These are phyloP conservation scores for Butyriboletus loyo DNA, from an alignment of 768 basidiomycete genomes.

Conservation along the genomic window DNA sequence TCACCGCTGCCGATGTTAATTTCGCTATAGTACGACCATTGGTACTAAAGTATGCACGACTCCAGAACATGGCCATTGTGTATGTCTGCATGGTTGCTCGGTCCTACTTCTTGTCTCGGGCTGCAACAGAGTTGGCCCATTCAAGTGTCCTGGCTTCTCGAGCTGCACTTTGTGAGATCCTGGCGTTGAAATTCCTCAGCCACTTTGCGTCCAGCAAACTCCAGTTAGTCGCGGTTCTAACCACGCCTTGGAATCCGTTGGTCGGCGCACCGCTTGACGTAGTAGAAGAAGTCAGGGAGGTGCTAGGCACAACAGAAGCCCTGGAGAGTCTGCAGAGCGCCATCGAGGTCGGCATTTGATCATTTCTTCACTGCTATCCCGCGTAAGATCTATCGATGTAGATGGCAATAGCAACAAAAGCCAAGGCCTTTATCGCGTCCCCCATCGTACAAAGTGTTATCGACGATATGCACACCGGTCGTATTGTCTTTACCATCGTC, in stretches of 20 bases:
- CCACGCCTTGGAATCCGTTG: slow-evolving; percentile 81
- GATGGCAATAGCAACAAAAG: slow-evolving; percentile 86
- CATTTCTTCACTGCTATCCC: not conserved
- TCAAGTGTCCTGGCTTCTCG: slow-evolving; percentile 67
- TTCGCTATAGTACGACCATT: slow-evolving; percentile 76
- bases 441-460: slow-evolving; percentile 85
- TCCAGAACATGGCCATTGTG: slow-evolving; percentile 71
- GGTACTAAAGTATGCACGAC: slow-evolving; percentile 72
- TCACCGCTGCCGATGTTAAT: slow-evolving; percentile 81
- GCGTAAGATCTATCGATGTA: slow-evolving; percentile 27
- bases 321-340: slow-evolving; percentile 74
- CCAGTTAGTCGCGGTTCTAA: slow-evolving; percentile 74
- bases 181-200: slow-evolving; percentile 83
- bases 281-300: slow-evolving; percentile 61
- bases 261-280: slow-evolving; percentile 68
- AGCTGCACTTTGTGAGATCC: slow-evolving; percentile 81
- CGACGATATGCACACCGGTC: slow-evolving; percentile 82
- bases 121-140: slow-evolving; percentile 71
- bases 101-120: slow-evolving; percentile 71
- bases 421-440: slow-evolving; percentile 81
- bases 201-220: slow-evolving; percentile 72
- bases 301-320: slow-evolving; percentile 50
- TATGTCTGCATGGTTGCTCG: slow-evolving; percentile 77
- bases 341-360: slow-evolving; percentile 62
- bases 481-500: slow-evolving; percentile 61